A percentile compares a stretch with the other conserved stretches of the same genome.
Conservation (phyloP, 2,329 filamentous ascomycete genomes). For the Fusarium sp. region DNA sequence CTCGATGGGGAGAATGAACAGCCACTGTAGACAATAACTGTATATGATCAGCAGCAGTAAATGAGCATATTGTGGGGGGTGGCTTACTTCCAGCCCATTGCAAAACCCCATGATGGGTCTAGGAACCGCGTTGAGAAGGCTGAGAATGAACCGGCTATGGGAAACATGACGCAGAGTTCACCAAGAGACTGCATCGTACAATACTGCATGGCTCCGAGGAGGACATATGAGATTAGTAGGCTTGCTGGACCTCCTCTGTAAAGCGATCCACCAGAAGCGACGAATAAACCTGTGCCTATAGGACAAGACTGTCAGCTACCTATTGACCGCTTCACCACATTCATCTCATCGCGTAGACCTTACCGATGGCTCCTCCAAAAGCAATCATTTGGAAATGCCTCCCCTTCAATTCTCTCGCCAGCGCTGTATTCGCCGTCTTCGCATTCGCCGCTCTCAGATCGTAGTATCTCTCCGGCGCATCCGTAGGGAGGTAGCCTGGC, state of each 20-base stretch:
- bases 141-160: slow-evolving; percentile 91
- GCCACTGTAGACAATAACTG: slow-evolving; percentile 89
- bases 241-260: slow-evolving; percentile 83
- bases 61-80: fast-evolving
- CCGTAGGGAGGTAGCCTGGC: slow-evolving; percentile 34
- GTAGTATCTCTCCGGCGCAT: slow-evolving; percentile 61
- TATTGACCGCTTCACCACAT: neutral
- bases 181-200: slow-evolving; percentile 92
- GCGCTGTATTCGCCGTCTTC: slow-evolving; percentile 80
- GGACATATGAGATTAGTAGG: slow-evolving; percentile 78
- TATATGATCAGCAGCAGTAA: neutral
- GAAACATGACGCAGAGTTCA: slow-evolving; percentile 90
- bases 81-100: slow-evolving; percentile 91
- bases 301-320: neutral
- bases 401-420: slow-evolving; percentile 83
- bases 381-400: slow-evolving; percentile 98
- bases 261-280: slow-evolving; percentile 81
- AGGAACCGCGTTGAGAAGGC: slow-evolving; percentile 94
- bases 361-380: slow-evolving; percentile 90
- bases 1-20: slow-evolving; percentile 84
- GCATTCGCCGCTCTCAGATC: slow-evolving; percentile 71
- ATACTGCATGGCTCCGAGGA: slow-evolving; percentile 90
- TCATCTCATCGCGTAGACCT: slow-evolving; percentile 3
- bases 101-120: slow-evolving; percentile 94
- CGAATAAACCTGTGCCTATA: slow-evolving; percentile 84